Evolutionary conservation across 108 stramenopile genomes (phyloP), one percentile per base, ranked within the genome.

Genomic region (Parietichytrium sp.): DNA sequence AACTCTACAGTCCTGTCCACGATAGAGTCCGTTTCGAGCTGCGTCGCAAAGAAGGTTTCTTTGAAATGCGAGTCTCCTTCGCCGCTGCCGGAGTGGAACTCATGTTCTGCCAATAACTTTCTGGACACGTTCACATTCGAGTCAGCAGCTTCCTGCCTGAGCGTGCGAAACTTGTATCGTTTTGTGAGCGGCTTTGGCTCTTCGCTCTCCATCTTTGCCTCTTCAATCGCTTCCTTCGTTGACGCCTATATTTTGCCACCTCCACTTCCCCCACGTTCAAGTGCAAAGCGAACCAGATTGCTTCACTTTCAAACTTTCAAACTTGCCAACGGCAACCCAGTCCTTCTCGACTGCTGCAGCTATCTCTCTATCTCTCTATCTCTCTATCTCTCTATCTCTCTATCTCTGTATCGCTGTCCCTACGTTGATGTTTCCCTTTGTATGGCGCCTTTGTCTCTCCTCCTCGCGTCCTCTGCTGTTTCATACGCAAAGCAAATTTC

Each of bases 91-190:
- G 45, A 42, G 38, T 72, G 38, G 8, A 72, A 42, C n/a, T 72
- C 61, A 38, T 72, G 61, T 20, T 72, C 61, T 33, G 38, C 45
- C 8, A 72, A 42, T 0, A 72, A n/a, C 61, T 72, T 72, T 16
- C 61, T 33, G 23, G 20, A 33, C 1, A 72, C 61, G 61, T 42
- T 72, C 61, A 72, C 61, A 27, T 72, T 42, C 16, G 61, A 45
- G 2, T 23, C 6, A 2, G 61, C 61, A n/a, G 45, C 61, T 33
- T 42, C 38, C 16, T 72, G 38, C 61, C 45, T 72, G 61, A 72
- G 61, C 25, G 23, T 72, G 33, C 61, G 33, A 25, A 72, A 72
- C 61, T 72, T 72, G 61, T 72, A 42, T 10, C 61, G 18, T 6
- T 42, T 16, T 25, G 25, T 29, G 15, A 29, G 52, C 52, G 29